Conservation (phyloP, 768 basidiomycete genomes). For the Coprinopsis marcescibilis region DNA sequence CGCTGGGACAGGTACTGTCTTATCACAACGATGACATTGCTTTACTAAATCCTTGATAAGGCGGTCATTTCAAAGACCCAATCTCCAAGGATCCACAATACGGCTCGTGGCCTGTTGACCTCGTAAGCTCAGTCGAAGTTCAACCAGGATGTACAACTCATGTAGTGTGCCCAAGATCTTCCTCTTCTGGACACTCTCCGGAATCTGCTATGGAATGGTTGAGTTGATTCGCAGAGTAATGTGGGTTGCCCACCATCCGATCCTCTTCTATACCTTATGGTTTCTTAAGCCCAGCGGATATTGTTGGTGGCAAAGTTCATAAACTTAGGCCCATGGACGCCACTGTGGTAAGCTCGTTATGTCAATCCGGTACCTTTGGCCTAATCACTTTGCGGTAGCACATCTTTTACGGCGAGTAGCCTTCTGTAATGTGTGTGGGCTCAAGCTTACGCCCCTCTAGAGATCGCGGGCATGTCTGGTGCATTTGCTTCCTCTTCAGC, state of each 20-base stretch:
- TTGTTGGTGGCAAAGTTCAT: constrained; percentile 26
- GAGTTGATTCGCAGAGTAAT: constrained; percentile 31
- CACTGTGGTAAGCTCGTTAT: too few relatives aligned
- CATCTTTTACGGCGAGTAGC: constrained; percentile 20
- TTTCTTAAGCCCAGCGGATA: constrained; percentile 24
- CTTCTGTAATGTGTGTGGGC: not conserved
- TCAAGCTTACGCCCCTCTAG: constrained; percentile 3
- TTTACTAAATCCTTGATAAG: constrained; percentile 6
- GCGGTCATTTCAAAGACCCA: constrained; percentile 23
- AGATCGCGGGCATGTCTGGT: constrained; percentile 25
- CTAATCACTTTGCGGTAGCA: too few relatives aligned
- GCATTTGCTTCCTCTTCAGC: constrained; percentile 26
- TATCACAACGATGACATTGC: not conserved
- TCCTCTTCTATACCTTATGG: not conserved
- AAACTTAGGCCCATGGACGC: constrained; percentile 31
- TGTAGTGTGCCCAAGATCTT: constrained; percentile 18
- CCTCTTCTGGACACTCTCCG: constrained; percentile 27
- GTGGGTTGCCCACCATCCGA: constrained; percentile 14
- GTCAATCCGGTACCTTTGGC: too few relatives aligned
- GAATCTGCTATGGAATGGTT: constrained; percentile 30
- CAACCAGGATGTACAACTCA: not conserved
- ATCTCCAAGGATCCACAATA: constrained; percentile 16
- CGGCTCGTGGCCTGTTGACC: constrained; percentile 25
- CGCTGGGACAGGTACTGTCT: constrained; percentile 20
- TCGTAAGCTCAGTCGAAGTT: constrained; percentile 11